A percentile compares a stretch with the other conserved stretches of the same genome.
Conservation (phyloP, 495 filamentous ascomycete species). For the Neurospora sp. region DNA sequence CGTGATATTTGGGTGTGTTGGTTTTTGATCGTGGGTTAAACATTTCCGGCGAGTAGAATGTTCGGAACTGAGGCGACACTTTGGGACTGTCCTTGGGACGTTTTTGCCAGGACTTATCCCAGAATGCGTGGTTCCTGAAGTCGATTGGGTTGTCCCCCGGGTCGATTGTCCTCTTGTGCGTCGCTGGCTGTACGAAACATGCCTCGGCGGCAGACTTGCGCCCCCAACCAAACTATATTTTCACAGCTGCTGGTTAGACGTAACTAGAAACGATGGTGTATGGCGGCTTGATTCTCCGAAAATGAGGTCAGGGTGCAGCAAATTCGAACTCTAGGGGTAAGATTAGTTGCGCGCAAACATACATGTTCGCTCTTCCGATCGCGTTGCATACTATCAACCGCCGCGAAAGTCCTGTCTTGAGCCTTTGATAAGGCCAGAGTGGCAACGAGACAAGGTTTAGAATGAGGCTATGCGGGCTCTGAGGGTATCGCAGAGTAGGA, state of each 20-base stretch:
- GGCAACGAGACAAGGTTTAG: not conserved
- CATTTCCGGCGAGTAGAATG: not conserved
- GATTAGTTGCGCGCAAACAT: not conserved
- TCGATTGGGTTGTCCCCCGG: not conserved
- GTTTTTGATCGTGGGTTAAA: not conserved
- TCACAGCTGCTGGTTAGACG: not conserved
- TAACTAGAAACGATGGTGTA: not conserved
- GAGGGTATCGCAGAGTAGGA: not conserved
- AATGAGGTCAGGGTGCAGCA: not conserved
- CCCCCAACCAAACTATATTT: slow-evolving; percentile 11
- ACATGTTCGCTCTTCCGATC: slow-evolving; percentile 12
- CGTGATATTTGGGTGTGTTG: not conserved
- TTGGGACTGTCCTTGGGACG: not conserved
- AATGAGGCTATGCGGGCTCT: not conserved
- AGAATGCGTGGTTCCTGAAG: not conserved
- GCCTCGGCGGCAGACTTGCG: slow-evolving; percentile 10
- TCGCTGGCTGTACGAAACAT: slow-evolving; percentile 13
- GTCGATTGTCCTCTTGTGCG: slow-evolving; percentile 12
- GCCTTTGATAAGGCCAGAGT: not conserved
- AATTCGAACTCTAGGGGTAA: not conserved
- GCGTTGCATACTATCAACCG: not conserved
- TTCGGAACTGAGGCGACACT: not conserved
- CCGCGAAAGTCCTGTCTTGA: not conserved
- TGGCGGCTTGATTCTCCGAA: not conserved
- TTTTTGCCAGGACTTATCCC: not conserved